Conservation (phyloP, 805 yeast genomes). For the Schizosaccharomyces japonicus region DNA sequence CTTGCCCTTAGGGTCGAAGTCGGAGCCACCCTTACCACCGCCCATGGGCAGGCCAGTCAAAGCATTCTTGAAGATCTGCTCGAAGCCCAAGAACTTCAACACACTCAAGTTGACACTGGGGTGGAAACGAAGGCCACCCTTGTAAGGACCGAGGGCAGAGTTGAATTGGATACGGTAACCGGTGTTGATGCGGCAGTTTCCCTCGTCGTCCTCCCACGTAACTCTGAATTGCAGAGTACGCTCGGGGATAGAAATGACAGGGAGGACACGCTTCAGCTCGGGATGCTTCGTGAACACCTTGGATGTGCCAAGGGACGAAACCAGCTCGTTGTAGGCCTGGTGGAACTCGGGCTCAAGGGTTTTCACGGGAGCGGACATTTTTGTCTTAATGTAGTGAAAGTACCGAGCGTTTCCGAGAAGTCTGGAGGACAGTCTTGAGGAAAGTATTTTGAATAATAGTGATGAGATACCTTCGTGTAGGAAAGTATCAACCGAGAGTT, state of each 20-base stretch:
- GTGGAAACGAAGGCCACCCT: constrained; percentile 96
- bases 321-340: constrained; percentile 91
- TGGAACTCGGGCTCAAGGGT: constrained; percentile 98
- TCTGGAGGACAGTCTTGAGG: too few relatives aligned
- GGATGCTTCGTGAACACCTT: constrained; percentile 76
- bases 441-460: too few relatives aligned
- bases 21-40: constrained; percentile 98
- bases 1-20: constrained; percentile 90
- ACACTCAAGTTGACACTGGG: constrained; percentile 88
- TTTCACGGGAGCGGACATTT: too few relatives aligned
- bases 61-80: constrained; percentile 95
- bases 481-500: too few relatives aligned
- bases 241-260: constrained; percentile 85
- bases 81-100: constrained; percentile 89
- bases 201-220: constrained; percentile 89
- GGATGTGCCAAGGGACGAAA: constrained; percentile 70
- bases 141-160: constrained; percentile 96
- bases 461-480: too few relatives aligned
- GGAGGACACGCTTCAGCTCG: constrained; percentile 64
- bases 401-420: too few relatives aligned
- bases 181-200: constrained; percentile 75
- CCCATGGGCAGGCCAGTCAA: constrained; percentile 93
- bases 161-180: constrained; percentile 97
- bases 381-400: too few relatives aligned
- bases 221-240: constrained; percentile 93